Conservation (phyloP, 2,329 filamentous ascomycete species). For the Penicillium sp. region DNA sequence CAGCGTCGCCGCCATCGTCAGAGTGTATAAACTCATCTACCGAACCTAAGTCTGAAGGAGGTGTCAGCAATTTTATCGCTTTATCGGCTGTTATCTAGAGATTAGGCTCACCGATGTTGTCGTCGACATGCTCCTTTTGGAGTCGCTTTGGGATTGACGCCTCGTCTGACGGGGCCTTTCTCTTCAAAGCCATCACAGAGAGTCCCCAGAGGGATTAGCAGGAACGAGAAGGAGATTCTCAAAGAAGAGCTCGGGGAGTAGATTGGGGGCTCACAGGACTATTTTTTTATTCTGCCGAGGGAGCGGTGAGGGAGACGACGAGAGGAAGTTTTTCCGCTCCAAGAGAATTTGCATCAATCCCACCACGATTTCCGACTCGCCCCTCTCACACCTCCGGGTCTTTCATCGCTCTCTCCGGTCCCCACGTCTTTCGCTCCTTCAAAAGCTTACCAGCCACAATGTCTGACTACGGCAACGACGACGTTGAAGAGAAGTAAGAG, state of each 20-base stretch:
- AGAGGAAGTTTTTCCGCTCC: slow-evolving; percentile 41
- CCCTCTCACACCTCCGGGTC: slow-evolving; percentile 19
- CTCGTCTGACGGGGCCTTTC: slow-evolving; percentile 34
- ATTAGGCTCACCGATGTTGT: slow-evolving; percentile 31
- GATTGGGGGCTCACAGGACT: slow-evolving; percentile 17
- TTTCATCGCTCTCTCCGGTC: slow-evolving; percentile 16
- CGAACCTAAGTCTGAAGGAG: slow-evolving; percentile 35
- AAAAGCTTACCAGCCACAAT: slow-evolving; percentile 46
- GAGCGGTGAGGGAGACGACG: slow-evolving; percentile 35
- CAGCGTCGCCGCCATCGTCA: slow-evolving; percentile 40
- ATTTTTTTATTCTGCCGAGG: slow-evolving; percentile 34
- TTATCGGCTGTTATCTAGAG: slow-evolving; percentile 5
- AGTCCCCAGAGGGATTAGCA: not conserved
- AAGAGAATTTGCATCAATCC: slow-evolving; percentile 24
- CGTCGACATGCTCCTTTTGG: slow-evolving; percentile 30
- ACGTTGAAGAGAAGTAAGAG: slow-evolving; percentile 60
- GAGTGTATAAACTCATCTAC: slow-evolving; percentile 37
- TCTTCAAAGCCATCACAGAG: slow-evolving; percentile 38
- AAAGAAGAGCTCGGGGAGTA: not conserved
- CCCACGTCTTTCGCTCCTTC: slow-evolving; percentile 12
- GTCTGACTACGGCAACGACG: slow-evolving; percentile 74
- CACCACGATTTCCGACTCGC: slow-evolving; percentile 16
- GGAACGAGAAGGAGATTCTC: not conserved
- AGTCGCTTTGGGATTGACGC: slow-evolving; percentile 32
- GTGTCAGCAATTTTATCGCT: slow-evolving; percentile 25